Percentiles rank a stretch among this genome's conserved stretches.
Evolutionary conservation across 1,284 basidiomycete genomes (phyloP).

Genomic region (Ustilago xerochloae): DNA sequence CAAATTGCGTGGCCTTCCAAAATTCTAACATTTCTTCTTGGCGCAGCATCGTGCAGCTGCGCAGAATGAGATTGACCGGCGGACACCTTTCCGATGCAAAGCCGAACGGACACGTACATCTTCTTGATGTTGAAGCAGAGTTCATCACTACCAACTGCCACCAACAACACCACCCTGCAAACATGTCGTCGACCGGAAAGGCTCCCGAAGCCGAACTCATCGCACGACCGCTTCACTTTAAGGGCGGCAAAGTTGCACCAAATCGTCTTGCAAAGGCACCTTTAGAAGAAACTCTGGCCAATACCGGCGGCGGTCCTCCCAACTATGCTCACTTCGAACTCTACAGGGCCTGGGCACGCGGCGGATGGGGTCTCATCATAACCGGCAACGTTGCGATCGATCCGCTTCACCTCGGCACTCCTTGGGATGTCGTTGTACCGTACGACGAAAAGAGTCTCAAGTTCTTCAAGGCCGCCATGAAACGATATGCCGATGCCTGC

Average conservation of each 20-base stretch:
- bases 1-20: too few species aligned
- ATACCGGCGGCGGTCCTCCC: constrained; percentile 57
- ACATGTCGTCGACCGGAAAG: constrained; percentile 11
- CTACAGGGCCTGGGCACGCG: constrained; percentile 81
- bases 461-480: constrained; percentile 64
- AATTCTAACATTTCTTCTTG: constrained; percentile 4
- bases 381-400: constrained; percentile 88
- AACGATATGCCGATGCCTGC: constrained; percentile 50
- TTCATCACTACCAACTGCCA: too few species aligned
- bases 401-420: constrained; percentile 78
- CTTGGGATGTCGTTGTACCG: constrained; percentile 81
- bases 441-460: constrained; percentile 60
- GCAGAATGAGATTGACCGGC: not conserved
- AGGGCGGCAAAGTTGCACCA: constrained; percentile 71
- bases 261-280: constrained; percentile 72
- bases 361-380: constrained; percentile 87
- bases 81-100: not conserved
- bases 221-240: constrained; percentile 72
- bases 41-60: not conserved
- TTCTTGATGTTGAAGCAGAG: too few species aligned
- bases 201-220: constrained; percentile 55
- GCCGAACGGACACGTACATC: not conserved
- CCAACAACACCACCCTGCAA: too few species aligned
- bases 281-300: constrained; percentile 61
- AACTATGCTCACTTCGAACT: constrained; percentile 73